phyloP scores from a whole-genome alignment of 306 rosid species.

The Cyclanthera cordifolia region DNA sequence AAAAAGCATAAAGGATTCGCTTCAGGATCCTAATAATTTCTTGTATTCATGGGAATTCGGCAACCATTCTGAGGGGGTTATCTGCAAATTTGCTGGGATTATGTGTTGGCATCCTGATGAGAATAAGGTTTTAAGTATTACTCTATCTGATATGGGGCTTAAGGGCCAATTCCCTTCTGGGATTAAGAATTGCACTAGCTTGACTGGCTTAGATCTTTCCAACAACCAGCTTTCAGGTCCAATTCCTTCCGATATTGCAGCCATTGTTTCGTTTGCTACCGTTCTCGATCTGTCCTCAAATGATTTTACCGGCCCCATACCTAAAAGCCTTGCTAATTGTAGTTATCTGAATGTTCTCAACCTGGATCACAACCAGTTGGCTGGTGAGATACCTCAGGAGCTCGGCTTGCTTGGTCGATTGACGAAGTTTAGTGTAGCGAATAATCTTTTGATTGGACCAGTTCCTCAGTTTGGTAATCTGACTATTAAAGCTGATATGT shows the following conservation, averaged over 20 bases:
- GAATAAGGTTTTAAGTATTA: conserved; percentile 52
- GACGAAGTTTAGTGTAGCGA: conserved; percentile 33
- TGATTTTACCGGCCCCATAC: conserved; percentile 54
- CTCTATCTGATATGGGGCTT: conserved; percentile 57
- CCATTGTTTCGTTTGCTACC: conserved; percentile 2
- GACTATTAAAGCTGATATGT: neutral
- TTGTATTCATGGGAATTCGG: conserved; percentile 51
- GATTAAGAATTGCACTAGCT: conserved; percentile 44
- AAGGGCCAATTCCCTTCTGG: conserved; percentile 51
- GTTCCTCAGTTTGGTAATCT: conserved; percentile 19
- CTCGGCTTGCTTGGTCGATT: conserved; percentile 27
- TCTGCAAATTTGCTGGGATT: conserved; percentile 57
- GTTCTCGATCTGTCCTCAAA: conserved; percentile 65
- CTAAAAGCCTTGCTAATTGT: conserved; percentile 25
- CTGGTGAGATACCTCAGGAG: conserved; percentile 46
- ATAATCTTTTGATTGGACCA: conserved; percentile 51
- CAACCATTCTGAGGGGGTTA: conserved; percentile 50
- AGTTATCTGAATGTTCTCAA: conserved; percentile 44
- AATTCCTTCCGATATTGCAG: conserved; percentile 33
- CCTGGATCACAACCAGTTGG: conserved; percentile 45
- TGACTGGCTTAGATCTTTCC: conserved; percentile 77
- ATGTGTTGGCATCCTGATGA: conserved; percentile 93
- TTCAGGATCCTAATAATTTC: conserved; percentile 44
- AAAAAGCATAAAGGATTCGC: conserved; percentile 22
- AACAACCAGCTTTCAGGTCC: conserved; percentile 40